Base-by-base conservation (phyloP, 441 rosid genomes). In the Breynia disticha region DNA sequence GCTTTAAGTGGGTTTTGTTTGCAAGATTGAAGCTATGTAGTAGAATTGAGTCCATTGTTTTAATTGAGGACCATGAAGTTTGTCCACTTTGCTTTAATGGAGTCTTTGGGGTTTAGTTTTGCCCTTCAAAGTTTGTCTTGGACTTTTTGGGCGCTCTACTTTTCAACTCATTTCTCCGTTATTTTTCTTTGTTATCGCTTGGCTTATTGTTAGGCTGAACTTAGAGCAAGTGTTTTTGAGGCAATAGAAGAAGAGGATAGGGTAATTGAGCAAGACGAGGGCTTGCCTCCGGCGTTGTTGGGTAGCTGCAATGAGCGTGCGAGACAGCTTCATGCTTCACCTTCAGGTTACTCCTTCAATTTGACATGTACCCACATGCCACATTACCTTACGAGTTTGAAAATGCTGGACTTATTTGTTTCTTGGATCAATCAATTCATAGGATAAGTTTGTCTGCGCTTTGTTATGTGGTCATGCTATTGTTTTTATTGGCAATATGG, bases 241-340 rank as follows among this genome's bases (percentile, higher is more conserved):
- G 99, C 99, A 61, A 93, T 93, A 13, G 98, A 93, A 74, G 95
- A 88, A 73, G 98, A 89, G 63, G 98, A 89, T 69, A 73, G 58
- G 38, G 93, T 84, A 24, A 64, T 84, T 60, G 93, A 93, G 16
- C 79, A 69, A 45, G 86, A 86, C 0, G 90, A 84, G 69, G 87
- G 86, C 7, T 66, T 86, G 28, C 93, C 96, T 62, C 93, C 88
- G 63, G 96, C 99, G 46, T 67, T 93, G 63, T 72, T 93, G 75
- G 97, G 96, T 45, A 93, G 93, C 77, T 93, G 95, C 70, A 93
- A 86, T 57, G 96, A 89, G 21, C 82, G 83, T 44, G 96, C 99
- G 3, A 93, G 78, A 64, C 80, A 76, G 63, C 93, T 93, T 64
- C 99, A 93, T 70, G 90, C 95, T 61, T 80, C 87, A 54, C 87